Evolutionary conservation across 164 flowering plant species (phyloP).

Genomic region (Tetracentron sinense): DNA sequence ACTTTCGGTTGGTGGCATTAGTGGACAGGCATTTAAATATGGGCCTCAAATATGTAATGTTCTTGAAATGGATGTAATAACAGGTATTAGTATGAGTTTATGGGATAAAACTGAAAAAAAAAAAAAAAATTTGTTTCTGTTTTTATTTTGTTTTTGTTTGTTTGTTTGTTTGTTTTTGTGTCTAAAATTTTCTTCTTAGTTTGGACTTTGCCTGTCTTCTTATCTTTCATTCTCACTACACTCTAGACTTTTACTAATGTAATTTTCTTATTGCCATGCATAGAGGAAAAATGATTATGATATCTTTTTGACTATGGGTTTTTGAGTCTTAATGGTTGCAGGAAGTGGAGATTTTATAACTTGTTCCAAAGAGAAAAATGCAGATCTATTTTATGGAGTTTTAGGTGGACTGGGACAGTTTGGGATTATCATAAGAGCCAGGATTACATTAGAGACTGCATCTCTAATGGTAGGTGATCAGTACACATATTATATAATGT

Average conservation of each 20-base stretch:
- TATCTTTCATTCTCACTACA: too few species aligned
- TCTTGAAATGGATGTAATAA: conserved; percentile 14
- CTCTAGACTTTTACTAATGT: background rate
- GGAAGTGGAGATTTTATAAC: conserved; percentile 17
- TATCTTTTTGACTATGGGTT: background rate
- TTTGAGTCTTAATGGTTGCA: conserved; percentile 5
- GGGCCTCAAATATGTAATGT: conserved; percentile 17
- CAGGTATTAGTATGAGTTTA: conserved; percentile 1
- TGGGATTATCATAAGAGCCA: conserved; percentile 19
- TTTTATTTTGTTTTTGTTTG: too few species aligned
- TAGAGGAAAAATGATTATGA: too few species aligned
- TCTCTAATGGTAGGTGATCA: conserved; percentile 8
- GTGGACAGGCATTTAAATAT: conserved; percentile 15
- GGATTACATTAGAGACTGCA: conserved; percentile 11
- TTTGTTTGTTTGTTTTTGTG: background rate
- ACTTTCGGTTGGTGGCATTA: conserved; percentile 14
- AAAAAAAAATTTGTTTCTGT: too few species aligned
- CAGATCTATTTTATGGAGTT: conserved; percentile 14
- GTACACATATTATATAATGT: background rate
- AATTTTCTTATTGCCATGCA: background rate
- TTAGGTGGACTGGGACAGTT: conserved; percentile 22
- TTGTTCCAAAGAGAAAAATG: conserved; percentile 12
- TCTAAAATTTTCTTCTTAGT: too few species aligned
- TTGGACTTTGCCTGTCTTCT: too few species aligned
- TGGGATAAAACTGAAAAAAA: too few species aligned